A percentile compares a stretch with the other conserved stretches of the same genome.
phyloP scores from a whole-genome alignment of 1,284 basidiomycete species.

The Heterobasidion annosum region DNA sequence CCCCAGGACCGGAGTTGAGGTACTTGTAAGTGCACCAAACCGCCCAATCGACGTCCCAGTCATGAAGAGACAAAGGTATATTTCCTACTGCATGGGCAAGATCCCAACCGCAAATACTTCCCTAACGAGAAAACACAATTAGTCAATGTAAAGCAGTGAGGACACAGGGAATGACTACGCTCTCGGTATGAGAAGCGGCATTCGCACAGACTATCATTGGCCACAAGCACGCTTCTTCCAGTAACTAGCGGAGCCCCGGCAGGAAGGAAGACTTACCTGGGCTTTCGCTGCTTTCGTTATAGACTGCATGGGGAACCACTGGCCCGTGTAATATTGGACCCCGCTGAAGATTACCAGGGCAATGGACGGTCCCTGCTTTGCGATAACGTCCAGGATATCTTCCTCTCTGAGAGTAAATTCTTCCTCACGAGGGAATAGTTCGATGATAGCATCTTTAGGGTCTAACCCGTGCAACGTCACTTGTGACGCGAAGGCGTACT shows the following conservation, averaged over 20 bases:
- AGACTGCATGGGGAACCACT: slow-evolving; percentile 81
- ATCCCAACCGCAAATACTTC: slow-evolving; percentile 92
- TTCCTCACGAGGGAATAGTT: slow-evolving; percentile 71
- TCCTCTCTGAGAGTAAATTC: slow-evolving; percentile 85
- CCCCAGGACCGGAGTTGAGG: slow-evolving; percentile 92
- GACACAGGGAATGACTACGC: slow-evolving; percentile 3
- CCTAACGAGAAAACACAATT: slow-evolving; percentile 34
- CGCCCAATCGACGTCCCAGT: slow-evolving; percentile 95
- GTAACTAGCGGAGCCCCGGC: neutral
- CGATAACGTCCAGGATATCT: slow-evolving; percentile 79
- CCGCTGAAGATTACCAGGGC: slow-evolving; percentile 87
- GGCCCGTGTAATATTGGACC: slow-evolving; percentile 97
- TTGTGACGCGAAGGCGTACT: slow-evolving; percentile 96
- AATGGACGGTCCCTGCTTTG: slow-evolving; percentile 65
- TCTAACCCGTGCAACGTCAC: slow-evolving; percentile 74
- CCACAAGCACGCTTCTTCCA: neutral
- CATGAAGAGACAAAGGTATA: slow-evolving; percentile 81
- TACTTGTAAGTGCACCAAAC: slow-evolving; percentile 99
- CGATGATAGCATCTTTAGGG: slow-evolving; percentile 67
- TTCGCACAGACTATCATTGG: neutral
- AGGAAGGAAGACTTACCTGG: slow-evolving; percentile 39
- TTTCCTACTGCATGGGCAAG: slow-evolving; percentile 95
- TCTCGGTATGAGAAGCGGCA: neutral
- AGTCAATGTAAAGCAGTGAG: neutral
- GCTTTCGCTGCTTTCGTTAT: slow-evolving; percentile 83